Conservation (phyloP, 2,329 filamentous ascomycete genomes). For the Fusarium dlaminii region DNA sequence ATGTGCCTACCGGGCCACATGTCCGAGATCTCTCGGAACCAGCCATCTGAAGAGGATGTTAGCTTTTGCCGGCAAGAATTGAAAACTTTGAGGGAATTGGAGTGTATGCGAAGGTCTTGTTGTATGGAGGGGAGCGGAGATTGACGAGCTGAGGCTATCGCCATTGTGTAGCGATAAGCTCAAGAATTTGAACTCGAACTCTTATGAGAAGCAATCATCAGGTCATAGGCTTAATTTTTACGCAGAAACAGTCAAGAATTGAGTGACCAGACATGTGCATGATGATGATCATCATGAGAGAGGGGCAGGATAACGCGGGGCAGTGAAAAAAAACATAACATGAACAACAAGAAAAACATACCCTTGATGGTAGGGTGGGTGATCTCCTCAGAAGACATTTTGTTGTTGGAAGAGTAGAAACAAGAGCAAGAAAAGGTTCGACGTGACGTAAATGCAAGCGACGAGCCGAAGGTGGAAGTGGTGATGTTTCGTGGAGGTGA, state of each 20-base stretch:
- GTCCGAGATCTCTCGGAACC: conserved; percentile 98
- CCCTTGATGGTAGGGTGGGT: conserved; percentile 81
- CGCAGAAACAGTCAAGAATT: not conserved
- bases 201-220: not conserved
- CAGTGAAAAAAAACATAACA: conserved; percentile 9
- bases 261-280: not conserved
- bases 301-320: conserved; percentile 39
- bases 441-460: conserved; percentile 13
- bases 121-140: not conserved
- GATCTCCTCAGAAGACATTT: conserved; percentile 70
- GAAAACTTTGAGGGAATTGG: conserved; percentile 4
- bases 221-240: not conserved
- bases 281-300: conserved; percentile 39
- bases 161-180: not conserved
- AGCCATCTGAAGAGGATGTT: conserved; percentile 77
- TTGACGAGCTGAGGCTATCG: not conserved
- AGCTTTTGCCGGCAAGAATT: conserved; percentile 4
- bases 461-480: conserved; percentile 23
- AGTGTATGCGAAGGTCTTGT: not conserved
- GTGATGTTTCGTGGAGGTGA: conserved; percentile 27
- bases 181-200: not conserved
- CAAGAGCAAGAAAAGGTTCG: not conserved
- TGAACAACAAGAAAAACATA: conserved; percentile 47
- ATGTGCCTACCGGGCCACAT: conserved; percentile 83
- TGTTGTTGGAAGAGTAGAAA: conserved; percentile 43